Evolutionary conservation across 2,329 filamentous ascomycete species (phyloP).

Genomic region (Elsinoe batatas): DNA sequence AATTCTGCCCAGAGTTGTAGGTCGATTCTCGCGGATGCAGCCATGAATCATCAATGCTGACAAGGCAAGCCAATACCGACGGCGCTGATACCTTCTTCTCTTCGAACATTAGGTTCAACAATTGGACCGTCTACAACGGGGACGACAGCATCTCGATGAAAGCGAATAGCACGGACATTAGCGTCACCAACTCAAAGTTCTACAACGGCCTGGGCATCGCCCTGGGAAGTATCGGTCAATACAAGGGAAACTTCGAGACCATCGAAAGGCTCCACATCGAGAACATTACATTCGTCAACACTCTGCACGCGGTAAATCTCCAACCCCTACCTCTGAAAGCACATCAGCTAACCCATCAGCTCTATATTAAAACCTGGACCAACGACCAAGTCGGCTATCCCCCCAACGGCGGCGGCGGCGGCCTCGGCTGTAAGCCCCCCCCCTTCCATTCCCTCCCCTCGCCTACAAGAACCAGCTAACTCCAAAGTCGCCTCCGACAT

Average conservation of each 20-base stretch:
- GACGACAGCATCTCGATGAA: conserved; percentile 48
- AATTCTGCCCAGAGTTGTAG: not conserved
- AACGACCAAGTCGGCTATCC: conserved; percentile 29
- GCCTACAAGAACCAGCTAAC: conserved; percentile 19
- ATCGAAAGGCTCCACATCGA: conserved; percentile 41
- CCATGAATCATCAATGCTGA: not conserved
- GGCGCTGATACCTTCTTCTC: conserved; percentile 46
- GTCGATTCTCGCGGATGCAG: not conserved
- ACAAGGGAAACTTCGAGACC: conserved; percentile 38
- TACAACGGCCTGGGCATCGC: conserved; percentile 45
- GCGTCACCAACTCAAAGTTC: conserved; percentile 41
- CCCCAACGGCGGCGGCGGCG: conserved; percentile 51
- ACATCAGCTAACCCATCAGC: conserved; percentile 16
- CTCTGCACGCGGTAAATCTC: conserved; percentile 26
- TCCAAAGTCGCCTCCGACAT: conserved; percentile 15
- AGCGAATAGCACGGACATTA: conserved; percentile 47
- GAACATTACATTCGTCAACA: conserved; percentile 40
- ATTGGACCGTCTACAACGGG: conserved; percentile 43
- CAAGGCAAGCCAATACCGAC: conserved; percentile 30
- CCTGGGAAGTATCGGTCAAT: conserved; percentile 50
- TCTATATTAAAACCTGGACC: conserved; percentile 53
- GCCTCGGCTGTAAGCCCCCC: conserved; percentile 36
- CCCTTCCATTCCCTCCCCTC: conserved; percentile 24
- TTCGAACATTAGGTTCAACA: conserved; percentile 41
- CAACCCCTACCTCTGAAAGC: conserved; percentile 15